phyloP scores from a whole-genome alignment of 495 filamentous ascomycete genomes.

The Penicillium simplicissimum region DNA sequence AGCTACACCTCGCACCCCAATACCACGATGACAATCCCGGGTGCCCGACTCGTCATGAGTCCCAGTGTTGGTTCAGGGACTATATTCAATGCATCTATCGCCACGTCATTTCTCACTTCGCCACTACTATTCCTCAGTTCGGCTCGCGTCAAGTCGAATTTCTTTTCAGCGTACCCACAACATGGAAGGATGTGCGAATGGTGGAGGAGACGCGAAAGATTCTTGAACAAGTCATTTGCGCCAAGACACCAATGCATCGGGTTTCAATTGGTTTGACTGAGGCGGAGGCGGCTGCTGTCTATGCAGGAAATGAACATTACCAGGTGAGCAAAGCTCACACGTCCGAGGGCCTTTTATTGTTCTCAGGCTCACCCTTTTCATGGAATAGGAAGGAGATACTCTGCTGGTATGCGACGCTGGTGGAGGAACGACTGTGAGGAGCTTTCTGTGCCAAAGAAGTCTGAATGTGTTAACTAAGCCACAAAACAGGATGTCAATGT shows the following conservation, averaged over 20 bases:
- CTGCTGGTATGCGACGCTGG: conserved; percentile 59
- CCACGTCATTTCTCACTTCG: conserved; percentile 52
- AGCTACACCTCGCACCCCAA: conserved; percentile 56
- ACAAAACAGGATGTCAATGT: conserved; percentile 39
- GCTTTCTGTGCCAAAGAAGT: too few relatives aligned
- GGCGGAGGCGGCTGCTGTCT: conserved; percentile 67
- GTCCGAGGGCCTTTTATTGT: neutral
- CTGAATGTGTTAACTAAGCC: neutral
- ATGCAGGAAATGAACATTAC: conserved; percentile 46
- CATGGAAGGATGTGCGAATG: conserved; percentile 60
- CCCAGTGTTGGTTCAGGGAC: conserved; percentile 56
- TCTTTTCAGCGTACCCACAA: conserved; percentile 67
- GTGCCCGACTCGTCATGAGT: conserved; percentile 42
- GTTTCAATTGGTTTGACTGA: conserved; percentile 66
- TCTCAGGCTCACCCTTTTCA: conserved; percentile 13
- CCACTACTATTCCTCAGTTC: conserved; percentile 47
- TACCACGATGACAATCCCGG: conserved; percentile 37
- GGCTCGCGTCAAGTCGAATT: conserved; percentile 56
- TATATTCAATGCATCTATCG: conserved; percentile 56
- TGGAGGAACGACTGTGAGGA: conserved; percentile 52
- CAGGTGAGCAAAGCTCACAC: conserved; percentile 11
- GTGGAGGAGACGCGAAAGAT: conserved; percentile 57
- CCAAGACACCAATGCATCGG: conserved; percentile 43
- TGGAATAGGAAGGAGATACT: conserved; percentile 33
- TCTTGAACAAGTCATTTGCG: conserved; percentile 53